Conservation (phyloP, 1,139 yeast species). For the Geotrichum histeridarum region DNA sequence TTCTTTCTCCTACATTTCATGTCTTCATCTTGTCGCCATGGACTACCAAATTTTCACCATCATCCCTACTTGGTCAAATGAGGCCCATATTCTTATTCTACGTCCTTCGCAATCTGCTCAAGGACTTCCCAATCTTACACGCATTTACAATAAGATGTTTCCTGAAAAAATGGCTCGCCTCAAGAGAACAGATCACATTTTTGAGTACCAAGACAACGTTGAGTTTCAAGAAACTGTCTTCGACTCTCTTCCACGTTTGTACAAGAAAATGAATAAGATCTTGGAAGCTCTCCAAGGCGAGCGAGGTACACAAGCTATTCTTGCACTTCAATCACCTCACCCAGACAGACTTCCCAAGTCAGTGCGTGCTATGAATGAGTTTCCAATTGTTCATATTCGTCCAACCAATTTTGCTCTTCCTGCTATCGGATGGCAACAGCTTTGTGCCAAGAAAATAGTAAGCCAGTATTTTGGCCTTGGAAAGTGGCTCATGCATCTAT, state of each 20-base stretch:
- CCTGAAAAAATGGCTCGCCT: conserved; percentile 47
- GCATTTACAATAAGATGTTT: conserved; percentile 52
- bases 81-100: conserved; percentile 53
- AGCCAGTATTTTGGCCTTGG: conserved; percentile 72
- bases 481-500: conserved; percentile 65
- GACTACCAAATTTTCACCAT: conserved; percentile 71
- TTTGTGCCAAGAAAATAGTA: conserved; percentile 60
- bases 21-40: conserved; percentile 68
- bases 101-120: conserved; percentile 70
- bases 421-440: conserved; percentile 81
- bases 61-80: conserved; percentile 60
- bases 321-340: conserved; percentile 72
- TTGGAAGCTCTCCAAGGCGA: conserved; percentile 60
- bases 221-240: conserved; percentile 22
- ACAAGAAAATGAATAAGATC: conserved; percentile 37
- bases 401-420: conserved; percentile 55
- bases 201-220: conserved; percentile 28
- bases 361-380: conserved; percentile 40
- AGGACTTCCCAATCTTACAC: conserved; percentile 53
- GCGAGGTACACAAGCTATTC: conserved; percentile 59
- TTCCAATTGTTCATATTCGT: conserved; percentile 54
- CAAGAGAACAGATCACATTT: conserved; percentile 34
- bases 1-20: conserved; percentile 56
- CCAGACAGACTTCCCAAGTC: conserved; percentile 36
- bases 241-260: conserved; percentile 24